Conservation (phyloP, 192 early-diverging fungal genomes). For the Backusella luteola region DNA sequence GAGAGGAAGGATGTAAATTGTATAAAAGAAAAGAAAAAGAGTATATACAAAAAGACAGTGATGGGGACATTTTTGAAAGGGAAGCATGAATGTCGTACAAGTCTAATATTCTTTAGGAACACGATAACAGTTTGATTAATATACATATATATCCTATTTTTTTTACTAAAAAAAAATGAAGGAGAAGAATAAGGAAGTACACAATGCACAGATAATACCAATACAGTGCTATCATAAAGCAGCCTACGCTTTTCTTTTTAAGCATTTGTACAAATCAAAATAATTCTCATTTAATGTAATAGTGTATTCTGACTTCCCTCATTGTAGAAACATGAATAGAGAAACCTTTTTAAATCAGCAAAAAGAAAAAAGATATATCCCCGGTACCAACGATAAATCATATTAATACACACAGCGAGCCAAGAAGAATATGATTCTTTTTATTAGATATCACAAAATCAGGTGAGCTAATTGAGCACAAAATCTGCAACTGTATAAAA, state of each 20-base stretch:
- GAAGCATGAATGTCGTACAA: not conserved
- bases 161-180: not conserved
- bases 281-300: not conserved
- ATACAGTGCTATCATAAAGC: not conserved
- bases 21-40: not conserved
- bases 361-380: not conserved
- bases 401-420: not conserved
- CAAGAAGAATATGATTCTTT: not conserved
- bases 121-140: not conserved
- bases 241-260: not conserved
- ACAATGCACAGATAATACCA: not conserved
- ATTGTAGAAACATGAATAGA: not conserved
- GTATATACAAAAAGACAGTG: not conserved
- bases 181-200: not conserved
- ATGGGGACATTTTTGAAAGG: not conserved
- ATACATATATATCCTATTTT: not conserved
- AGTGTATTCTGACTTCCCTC: not conserved
- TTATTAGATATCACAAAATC: not conserved
- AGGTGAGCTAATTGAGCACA: constrained; percentile 4
- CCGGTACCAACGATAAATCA: not conserved
- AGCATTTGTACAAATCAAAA: not conserved
- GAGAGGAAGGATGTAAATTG: not conserved
- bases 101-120: not conserved
- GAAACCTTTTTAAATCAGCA: not conserved
- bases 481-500: not conserved